phyloP scores from a whole-genome alignment of 2,329 filamentous ascomycete species.

The Venturia nashicola region DNA sequence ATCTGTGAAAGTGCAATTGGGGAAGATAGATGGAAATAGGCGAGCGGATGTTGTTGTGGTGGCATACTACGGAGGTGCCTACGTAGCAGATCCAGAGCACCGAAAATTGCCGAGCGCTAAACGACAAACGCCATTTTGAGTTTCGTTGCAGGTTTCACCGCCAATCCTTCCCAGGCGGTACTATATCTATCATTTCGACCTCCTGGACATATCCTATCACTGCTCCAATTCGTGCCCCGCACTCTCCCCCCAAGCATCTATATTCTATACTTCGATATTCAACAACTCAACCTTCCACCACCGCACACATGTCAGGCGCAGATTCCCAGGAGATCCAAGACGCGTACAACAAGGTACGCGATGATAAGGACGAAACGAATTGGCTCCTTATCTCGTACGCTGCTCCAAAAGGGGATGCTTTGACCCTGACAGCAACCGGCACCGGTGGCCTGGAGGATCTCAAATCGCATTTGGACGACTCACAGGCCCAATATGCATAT shows the following conservation, averaged over 20 bases:
- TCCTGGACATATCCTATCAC: background rate
- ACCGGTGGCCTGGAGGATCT: constrained; percentile 49
- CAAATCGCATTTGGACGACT: constrained; percentile 41
- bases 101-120: background rate
- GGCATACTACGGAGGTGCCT: no score
- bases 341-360: constrained; percentile 55
- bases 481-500: constrained; percentile 54
- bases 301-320: background rate
- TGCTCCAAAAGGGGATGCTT: constrained; percentile 40
- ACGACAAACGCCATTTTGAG: background rate
- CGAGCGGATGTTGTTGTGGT: background rate
- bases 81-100: background rate
- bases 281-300: background rate
- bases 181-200: background rate
- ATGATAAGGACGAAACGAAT: constrained; percentile 52
- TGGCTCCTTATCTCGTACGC: constrained; percentile 57
- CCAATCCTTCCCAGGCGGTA: background rate
- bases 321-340: constrained; percentile 42
- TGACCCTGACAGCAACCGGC: constrained; percentile 46
- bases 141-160: background rate
- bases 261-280: background rate
- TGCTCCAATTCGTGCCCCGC: background rate
- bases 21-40: background rate
- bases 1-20: background rate
- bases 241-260: background rate